Evolutionary conservation across 176 grass and related monocot species (phyloP), one percentile per base, ranked within the genome.

Genomic region (Ensete glaucum): DNA sequence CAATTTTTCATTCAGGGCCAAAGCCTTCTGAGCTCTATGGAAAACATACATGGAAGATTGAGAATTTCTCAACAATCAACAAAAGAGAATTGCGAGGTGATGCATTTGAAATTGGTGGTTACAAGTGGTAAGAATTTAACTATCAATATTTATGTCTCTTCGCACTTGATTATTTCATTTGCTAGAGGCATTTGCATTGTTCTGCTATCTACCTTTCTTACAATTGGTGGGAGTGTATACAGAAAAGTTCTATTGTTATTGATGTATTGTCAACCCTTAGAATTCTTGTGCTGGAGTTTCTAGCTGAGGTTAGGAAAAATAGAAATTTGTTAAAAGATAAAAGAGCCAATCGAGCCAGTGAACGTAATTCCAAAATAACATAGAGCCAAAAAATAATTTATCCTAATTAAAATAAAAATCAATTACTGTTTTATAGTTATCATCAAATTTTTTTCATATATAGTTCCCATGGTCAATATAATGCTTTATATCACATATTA

Each of bases 11-110:
- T 80, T 80, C 80, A 99, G 95, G 95, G 50, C 86, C 86, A 62
- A 94, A 89, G 78, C 90, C 95, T 73, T 78, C 86, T 78, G 95
- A 94, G 66, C 83, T 99, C 53, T 99, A 82, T 84, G 86, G 88
- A 53, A 94, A 85, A 73, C 94, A 91, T 85, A 99, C 95, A 60
- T 99, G 95, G 95, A 94, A 81, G 85, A 94, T 99, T 49, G 95
- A 99, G 77, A 86, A 83, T 82, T 99, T 99, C 54, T 99, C 95
- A 52, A 88, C 91, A 94, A 93, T 99, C 71, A 93, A 89, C 65
- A 99, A 99, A 83, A 94, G 86, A 81, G 90, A 99, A 81, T 78
- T 94, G 70, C 85, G 84, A 67, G 94, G 95, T 70, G 94, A 94
- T 81, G 82, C 88, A 60, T 99, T 99, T 81, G 90, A 94, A 88